Percentiles rank a stretch among this genome's conserved stretches.
phyloP scores from a whole-genome alignment of 768 basidiomycete species.

The Trichaptum fuscoviolaceum region DNA sequence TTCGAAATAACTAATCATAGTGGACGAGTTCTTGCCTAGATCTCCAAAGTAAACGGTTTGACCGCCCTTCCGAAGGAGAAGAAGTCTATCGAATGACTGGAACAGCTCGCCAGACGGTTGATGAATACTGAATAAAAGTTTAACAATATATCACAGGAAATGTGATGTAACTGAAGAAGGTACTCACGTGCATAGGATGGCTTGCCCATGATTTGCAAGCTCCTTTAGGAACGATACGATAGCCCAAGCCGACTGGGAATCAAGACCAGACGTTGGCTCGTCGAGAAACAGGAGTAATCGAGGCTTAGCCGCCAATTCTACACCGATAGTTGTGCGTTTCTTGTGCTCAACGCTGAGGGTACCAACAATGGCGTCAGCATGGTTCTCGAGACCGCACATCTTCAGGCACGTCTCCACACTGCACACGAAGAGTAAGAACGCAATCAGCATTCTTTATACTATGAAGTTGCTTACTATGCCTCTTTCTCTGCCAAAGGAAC shows the following conservation, averaged over 20 bases:
- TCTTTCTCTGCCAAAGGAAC: constrained; percentile 69
- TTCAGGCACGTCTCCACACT: constrained; percentile 53
- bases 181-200: constrained; percentile 82
- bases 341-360: constrained; percentile 43
- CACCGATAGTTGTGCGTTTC: constrained; percentile 55
- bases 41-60: constrained; percentile 66
- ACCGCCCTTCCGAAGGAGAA: constrained; percentile 76
- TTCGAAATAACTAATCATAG: constrained; percentile 75
- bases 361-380: constrained; percentile 62
- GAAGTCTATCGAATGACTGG: constrained; percentile 68
- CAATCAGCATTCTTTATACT: background rate
- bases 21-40: constrained; percentile 54
- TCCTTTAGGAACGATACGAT: constrained; percentile 70
- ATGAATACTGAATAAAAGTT: constrained; percentile 27
- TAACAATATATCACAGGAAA: background rate
- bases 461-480: constrained; percentile 52
- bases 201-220: constrained; percentile 77
- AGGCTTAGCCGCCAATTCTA: constrained; percentile 63
- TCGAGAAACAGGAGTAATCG: constrained; percentile 59
- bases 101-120: constrained; percentile 84
- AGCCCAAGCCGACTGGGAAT: constrained; percentile 84
- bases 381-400: constrained; percentile 58
- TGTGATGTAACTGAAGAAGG: too few relatives aligned
- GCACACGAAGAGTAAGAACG: background rate
- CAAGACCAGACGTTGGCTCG: constrained; percentile 71